A percentile compares a stretch with the other conserved stretches of the same genome.
Conservation (phyloP, 192 early-diverging fungal species). For the Coemansia sp. region DNA sequence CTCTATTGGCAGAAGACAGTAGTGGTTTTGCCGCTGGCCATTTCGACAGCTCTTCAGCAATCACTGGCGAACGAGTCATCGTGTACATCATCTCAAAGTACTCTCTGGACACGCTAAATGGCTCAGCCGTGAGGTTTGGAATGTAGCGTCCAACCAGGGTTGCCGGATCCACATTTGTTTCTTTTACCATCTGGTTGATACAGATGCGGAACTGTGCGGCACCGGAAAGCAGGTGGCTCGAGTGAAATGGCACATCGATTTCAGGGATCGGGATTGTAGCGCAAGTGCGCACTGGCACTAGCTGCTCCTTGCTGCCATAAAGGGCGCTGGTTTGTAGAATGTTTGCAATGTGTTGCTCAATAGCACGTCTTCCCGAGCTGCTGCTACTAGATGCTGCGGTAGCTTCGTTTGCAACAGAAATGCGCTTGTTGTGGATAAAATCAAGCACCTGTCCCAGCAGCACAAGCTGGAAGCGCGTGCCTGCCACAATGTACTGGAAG, state of each 20-base stretch:
- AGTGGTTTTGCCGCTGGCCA: slow-evolving; percentile 63
- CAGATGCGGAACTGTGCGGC: slow-evolving; percentile 87
- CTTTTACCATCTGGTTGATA: slow-evolving; percentile 76
- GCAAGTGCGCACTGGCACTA: slow-evolving; percentile 64
- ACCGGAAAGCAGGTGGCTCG: slow-evolving; percentile 82
- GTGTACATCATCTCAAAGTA: slow-evolving; percentile 77
- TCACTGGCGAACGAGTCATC: slow-evolving; percentile 68
- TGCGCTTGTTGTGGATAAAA: slow-evolving; percentile 70
- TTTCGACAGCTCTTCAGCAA: slow-evolving; percentile 69
- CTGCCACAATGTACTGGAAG: slow-evolving; percentile 95
- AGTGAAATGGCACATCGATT: slow-evolving; percentile 98
- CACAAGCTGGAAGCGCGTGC: slow-evolving; percentile 74
- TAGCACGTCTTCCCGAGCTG: neutral
- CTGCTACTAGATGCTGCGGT: neutral
- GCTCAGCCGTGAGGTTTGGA: slow-evolving; percentile 92
- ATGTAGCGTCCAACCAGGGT: slow-evolving; percentile 82
- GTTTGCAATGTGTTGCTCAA: slow-evolving; percentile 68
- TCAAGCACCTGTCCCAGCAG: slow-evolving; percentile 78
- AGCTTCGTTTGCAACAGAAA: slow-evolving; percentile 33
- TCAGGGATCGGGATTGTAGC: slow-evolving; percentile 89
- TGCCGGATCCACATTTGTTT: slow-evolving; percentile 71
- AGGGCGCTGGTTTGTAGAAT: slow-evolving; percentile 54
- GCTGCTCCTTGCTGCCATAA: slow-evolving; percentile 52
- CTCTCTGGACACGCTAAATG: slow-evolving; percentile 72
- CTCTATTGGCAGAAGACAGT: no score